These are phyloP conservation scores for Metschnikowia sp. DNA, from an alignment of 805 yeast species.

Conservation along the genomic window DNA sequence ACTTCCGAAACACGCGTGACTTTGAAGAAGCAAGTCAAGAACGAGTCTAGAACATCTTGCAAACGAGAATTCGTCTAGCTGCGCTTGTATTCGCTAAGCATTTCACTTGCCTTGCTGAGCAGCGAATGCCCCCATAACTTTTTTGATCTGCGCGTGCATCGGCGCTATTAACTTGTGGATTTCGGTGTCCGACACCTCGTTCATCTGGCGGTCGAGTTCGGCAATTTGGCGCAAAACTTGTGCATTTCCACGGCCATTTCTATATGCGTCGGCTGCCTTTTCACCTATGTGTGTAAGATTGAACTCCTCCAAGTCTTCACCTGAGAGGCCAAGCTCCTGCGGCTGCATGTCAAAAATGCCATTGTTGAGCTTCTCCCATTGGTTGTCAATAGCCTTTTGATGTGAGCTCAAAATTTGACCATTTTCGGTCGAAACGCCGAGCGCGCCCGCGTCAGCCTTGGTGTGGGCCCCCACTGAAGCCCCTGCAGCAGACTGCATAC, in stretches of 20 bases:
- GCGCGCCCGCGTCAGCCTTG: neutral
- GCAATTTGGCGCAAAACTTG: constrained; percentile 12
- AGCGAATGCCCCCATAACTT: neutral
- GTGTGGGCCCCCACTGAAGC: neutral
- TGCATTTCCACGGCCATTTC: constrained; percentile 7
- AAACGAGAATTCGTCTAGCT: too few relatives aligned
- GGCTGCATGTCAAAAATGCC: constrained; percentile 25
- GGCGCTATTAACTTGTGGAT: constrained; percentile 13
- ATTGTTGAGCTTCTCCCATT: constrained; percentile 46
- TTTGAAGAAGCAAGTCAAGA: too few relatives aligned
- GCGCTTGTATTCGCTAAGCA: too few relatives aligned
- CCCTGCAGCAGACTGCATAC: constrained; percentile 20
- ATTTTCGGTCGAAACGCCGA: constrained; percentile 13
- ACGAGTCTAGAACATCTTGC: too few relatives aligned
- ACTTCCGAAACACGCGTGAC: too few relatives aligned
- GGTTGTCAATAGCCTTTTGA: constrained; percentile 23
- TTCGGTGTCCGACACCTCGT: constrained; percentile 6
- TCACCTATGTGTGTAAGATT: constrained; percentile 23
- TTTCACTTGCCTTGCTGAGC: neutral
- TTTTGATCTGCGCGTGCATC: constrained; percentile 8
- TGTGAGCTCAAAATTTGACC: constrained; percentile 19
- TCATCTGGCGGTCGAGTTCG: constrained; percentile 10
- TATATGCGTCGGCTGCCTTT: constrained; percentile 5
- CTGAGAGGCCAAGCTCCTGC: constrained; percentile 36
- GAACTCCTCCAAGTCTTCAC: constrained; percentile 43